Evolutionary conservation across 2,329 filamentous ascomycete genomes (phyloP).

Genomic region (Escovopsis sp.): DNA sequence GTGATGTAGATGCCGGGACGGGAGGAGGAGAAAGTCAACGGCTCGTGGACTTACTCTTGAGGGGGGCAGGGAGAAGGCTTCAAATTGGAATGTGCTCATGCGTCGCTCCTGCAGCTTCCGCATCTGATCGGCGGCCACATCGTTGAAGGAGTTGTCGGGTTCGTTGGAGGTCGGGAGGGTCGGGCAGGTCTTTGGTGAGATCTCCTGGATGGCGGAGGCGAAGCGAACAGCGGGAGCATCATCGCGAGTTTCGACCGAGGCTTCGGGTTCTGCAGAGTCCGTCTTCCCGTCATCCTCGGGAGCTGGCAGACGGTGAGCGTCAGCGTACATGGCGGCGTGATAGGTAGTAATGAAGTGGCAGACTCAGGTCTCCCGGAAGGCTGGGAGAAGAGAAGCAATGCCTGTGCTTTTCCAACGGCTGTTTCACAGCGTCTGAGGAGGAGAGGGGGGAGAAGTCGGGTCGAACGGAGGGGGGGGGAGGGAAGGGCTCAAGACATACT

Average conservation of each 20-base stretch:
- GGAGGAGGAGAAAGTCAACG: too few relatives aligned
- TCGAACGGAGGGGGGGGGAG: background rate
- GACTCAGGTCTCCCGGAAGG: background rate
- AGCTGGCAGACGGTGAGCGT: background rate
- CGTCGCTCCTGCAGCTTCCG: slow-evolving; percentile 66
- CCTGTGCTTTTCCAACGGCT: background rate
- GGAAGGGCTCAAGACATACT: background rate
- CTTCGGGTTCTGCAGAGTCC: slow-evolving; percentile 4
- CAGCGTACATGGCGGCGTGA: too few relatives aligned
- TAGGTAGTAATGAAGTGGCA: too few relatives aligned
- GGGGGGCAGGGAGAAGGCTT: slow-evolving; percentile 75
- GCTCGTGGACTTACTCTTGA: slow-evolving; percentile 51
- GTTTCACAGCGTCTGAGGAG: background rate
- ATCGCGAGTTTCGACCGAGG: slow-evolving; percentile 6
- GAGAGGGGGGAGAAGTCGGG: background rate
- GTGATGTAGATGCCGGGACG: too few relatives aligned
- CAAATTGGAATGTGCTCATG: slow-evolving; percentile 77
- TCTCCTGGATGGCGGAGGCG: slow-evolving; percentile 56
- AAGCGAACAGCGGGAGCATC: slow-evolving; percentile 49
- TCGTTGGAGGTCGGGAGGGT: slow-evolving; percentile 26
- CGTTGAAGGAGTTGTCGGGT: slow-evolving; percentile 19
- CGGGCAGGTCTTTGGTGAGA: slow-evolving; percentile 21
- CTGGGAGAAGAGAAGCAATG: background rate
- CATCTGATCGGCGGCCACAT: slow-evolving; percentile 47
- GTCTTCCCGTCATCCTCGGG: background rate